Evolutionary conservation across 1,139 yeast genomes (phyloP).

Genomic region (Protomyces macrosporus): DNA sequence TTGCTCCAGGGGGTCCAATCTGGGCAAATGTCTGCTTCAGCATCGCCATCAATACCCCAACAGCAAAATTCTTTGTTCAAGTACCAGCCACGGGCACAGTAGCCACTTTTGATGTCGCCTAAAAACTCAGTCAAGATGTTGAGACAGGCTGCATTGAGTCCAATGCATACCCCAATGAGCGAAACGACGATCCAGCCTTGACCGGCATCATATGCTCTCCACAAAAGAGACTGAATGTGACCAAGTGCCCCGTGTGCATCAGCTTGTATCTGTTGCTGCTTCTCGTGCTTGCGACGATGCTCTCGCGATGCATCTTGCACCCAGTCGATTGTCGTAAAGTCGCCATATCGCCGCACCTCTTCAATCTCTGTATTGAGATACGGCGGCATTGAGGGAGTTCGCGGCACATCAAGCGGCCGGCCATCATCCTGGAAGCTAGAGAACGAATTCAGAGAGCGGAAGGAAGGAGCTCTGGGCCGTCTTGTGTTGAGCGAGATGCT

Average conservation of each 20-base stretch:
- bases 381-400: not conserved
- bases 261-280: conserved; percentile 30
- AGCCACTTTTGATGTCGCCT: conserved; percentile 72
- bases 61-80: conserved; percentile 77
- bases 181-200: conserved; percentile 75
- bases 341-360: conserved; percentile 39
- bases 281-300: conserved; percentile 37
- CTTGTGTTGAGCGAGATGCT: not conserved
- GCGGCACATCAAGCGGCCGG: not conserved
- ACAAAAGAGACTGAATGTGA: conserved; percentile 32
- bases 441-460: not conserved
- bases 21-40: conserved; percentile 41
- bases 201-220: conserved; percentile 43
- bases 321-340: conserved; percentile 58
- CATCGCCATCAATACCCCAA: conserved; percentile 38
- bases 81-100: conserved; percentile 65
- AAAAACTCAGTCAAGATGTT: conserved; percentile 81
- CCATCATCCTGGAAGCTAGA: not conserved
- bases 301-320: conserved; percentile 65
- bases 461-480: not conserved
- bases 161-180: conserved; percentile 67
- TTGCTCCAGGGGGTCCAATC: conserved; percentile 27
- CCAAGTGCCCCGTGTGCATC: conserved; percentile 23
- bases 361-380: not conserved
- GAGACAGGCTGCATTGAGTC: conserved; percentile 72